phyloP scores from a whole-genome alignment of 192 early-diverging fungal species.

The Radiomyces spectabilis region DNA sequence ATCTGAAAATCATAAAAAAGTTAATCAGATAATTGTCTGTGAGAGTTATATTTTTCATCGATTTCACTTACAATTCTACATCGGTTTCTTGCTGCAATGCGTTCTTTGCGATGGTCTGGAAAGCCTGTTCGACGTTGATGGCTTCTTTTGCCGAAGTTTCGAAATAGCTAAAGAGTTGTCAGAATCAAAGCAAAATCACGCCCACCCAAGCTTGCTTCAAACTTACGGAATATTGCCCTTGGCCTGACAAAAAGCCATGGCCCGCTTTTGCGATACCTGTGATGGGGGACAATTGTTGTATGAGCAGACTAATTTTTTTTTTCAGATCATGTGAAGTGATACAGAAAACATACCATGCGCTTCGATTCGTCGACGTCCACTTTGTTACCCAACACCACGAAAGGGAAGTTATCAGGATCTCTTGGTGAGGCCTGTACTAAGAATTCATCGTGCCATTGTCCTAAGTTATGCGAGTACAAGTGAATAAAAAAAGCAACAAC shows the following conservation, averaged over 20 bases:
- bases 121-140: conserved; percentile 97
- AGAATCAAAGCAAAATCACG: too few relatives aligned
- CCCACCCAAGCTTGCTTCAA: too few relatives aligned
- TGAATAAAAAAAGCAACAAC: background rate
- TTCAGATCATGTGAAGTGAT: too few relatives aligned
- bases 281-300: too few relatives aligned
- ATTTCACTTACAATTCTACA: conserved; percentile 72
- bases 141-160: conserved; percentile 98
- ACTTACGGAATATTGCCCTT: conserved; percentile 83
- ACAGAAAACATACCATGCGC: conserved; percentile 77
- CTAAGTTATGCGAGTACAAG: background rate
- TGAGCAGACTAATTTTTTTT: too few relatives aligned
- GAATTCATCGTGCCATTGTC: conserved; percentile 96
- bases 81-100: conserved; percentile 93
- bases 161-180: conserved; percentile 89
- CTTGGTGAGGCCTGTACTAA: conserved; percentile 90
- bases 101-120: conserved; percentile 92
- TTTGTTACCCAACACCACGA: conserved; percentile 99
- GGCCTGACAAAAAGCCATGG: conserved; percentile 92
- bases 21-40: too few relatives aligned
- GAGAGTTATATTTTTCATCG: too few relatives aligned
- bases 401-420: conserved; percentile 97
- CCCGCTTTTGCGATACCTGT: conserved; percentile 93
- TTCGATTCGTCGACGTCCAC: conserved; percentile 94
- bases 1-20: too few relatives aligned